Evolutionary conservation across 768 basidiomycete genomes (phyloP), one percentile per base, ranked within the genome.

Genomic region (Naganishia vishniacii): DNA sequence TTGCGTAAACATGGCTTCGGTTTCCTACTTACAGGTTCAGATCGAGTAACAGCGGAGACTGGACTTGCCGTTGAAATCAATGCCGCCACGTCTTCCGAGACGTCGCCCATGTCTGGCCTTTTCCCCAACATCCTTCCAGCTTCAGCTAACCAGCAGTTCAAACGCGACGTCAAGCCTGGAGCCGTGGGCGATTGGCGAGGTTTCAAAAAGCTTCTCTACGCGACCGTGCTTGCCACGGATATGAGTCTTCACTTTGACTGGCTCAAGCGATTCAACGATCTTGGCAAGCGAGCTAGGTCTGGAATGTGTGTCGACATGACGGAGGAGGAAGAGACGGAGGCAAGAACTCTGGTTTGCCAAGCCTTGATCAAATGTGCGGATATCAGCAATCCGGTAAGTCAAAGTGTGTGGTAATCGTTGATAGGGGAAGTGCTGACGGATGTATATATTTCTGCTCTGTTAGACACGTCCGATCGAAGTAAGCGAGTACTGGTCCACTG

Each of bases 341-440:
- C 85, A 60, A 82, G 87, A 69, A 80, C 88, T 26, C 77, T 94
- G 59, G 77, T 91, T 25, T 94, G 90, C 73, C 91, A 97, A 71
- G 88, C 88, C 3, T 79, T 99, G 58, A 85, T 99, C 75, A 98
- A 99, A 78, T 95, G 93, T 72, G 92, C 94, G 18, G 95, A 99
- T 79, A 98, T 99, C 72, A 92, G 90, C 75, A 99, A 99, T 76
- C 94, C 95, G 16, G 92, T 95, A 75, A 68, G 92, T 84, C 15
- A 15, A 28, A 6, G 42, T 40, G 8, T 40, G n/a, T n/a, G n/a
- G n/a, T n/a, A n/a, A n/a, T n/a, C n/a, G n/a, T n/a, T n/a, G n/a
- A n/a, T n/a, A n/a, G n/a, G n/a, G n/a, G n/a, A n/a, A n/a, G n/a
- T n/a, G n/a, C n/a, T n/a, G n/a, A n/a, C n/a, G n/a, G n/a, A n/a